Evolutionary conservation across 345 rosid species (phyloP), one percentile per base, ranked within the genome.

Genomic region (Rhodamnia argentea): DNA sequence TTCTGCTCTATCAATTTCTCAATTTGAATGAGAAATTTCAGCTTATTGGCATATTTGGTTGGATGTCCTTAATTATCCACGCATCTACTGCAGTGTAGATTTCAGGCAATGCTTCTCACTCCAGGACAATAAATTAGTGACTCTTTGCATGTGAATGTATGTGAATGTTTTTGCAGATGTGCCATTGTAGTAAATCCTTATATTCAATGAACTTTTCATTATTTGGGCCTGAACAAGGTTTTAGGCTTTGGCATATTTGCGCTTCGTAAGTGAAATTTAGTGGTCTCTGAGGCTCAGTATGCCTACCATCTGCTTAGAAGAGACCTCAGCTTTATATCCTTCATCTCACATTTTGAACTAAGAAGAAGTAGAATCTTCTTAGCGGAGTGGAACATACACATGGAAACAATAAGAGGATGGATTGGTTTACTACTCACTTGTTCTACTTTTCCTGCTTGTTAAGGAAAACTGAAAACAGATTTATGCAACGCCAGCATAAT

Each of bases 1-100:
- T 90, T 90, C 83, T 84, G 40, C 87, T 83, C 87, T 58, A 13
- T 86, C 84, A 82, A 82, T 87, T 51, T 56, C 82, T 84, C 42
- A 81, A 42, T 53, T 82, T 64, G 40, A 82, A 42, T 83, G 58
- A 60, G 60, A 83, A 70, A 18, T 27, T 23, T 57, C 47, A 9
- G 78, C 78, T 70, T 37, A 22, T 70, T 37, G 78, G 47, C 24
- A 32, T 70, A 32, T 18, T 37, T 70, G 60, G 60, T 9, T 56
- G 60, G n/a, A 23, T 56, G 60, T 37, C 78, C 78, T 9, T 70
- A 20, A 37, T 70, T 18, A 37, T 18, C 78, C 47, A 70, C 32
- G 24, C 47, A 24, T 70, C 47, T 70, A 40, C 78, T 2, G 26
- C 78, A 37, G 47, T 37, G 47, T 37, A 37, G 22, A 44, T 18